A percentile compares a stretch with the other conserved stretches of the same genome.
These are phyloP conservation scores for Ceratocystis huliohia DNA, from an alignment of 2,329 filamentous ascomycete genomes.

Conservation along the genomic window DNA sequence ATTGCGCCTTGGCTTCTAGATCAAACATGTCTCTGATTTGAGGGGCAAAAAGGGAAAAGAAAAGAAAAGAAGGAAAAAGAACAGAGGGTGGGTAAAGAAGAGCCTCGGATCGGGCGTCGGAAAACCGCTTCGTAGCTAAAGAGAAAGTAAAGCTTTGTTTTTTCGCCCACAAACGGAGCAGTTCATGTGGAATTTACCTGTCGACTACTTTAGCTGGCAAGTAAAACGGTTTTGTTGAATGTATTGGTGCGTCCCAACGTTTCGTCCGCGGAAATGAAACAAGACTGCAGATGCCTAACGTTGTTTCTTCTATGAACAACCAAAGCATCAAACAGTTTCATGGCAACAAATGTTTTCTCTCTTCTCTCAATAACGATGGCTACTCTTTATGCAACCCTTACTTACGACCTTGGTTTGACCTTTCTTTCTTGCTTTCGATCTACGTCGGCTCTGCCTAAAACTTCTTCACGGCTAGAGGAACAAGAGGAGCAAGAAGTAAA, in stretches of 20 bases:
- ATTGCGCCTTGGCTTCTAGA: conserved; percentile 4
- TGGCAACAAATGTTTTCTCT: neutral
- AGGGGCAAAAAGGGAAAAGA: neutral
- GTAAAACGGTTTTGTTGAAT: neutral
- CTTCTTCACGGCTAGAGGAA: neutral
- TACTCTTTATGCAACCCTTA: no score
- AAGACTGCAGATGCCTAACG: neutral
- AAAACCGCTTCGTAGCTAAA: neutral
- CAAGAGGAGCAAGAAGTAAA: neutral
- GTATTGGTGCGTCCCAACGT: neutral
- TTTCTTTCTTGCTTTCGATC: no score
- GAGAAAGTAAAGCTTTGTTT: no score
- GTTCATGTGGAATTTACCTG: no score
- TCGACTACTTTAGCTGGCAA: no score
- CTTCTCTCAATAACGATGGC: neutral
- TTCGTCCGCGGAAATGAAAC: neutral
- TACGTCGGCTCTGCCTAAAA: no score
- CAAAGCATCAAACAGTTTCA: neutral
- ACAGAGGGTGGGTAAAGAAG: neutral
- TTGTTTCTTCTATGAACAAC: neutral
- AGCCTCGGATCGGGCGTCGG: neutral
- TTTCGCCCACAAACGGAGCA: no score
- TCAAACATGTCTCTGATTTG: neutral
- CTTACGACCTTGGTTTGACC: neutral
- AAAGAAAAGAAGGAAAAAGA: neutral